Evolutionary conservation across 306 rosid species (phyloP), one percentile per base, ranked within the genome.

Genomic region (Fragaria nilgerrensis): DNA sequence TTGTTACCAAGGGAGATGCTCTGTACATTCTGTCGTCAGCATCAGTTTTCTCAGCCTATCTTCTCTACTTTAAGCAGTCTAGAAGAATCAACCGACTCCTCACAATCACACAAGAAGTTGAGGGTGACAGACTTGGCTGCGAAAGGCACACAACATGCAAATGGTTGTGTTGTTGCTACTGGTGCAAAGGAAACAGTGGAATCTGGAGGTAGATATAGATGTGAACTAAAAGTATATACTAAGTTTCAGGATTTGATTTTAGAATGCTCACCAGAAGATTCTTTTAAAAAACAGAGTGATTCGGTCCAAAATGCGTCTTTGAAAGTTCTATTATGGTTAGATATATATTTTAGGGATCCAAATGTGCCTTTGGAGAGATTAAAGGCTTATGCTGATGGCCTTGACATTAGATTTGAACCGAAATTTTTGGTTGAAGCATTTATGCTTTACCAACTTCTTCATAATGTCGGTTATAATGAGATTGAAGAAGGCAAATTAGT

Each of bases 1-100:
- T 84, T 89, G 66, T 82, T 87, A 48, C 99, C 99, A 71, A 87
- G 92, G 74, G 99, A 95, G 45, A 84, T 92, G 75, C 94, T 95
- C 19, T 79, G 85, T 84, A 86, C 79, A 67, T 86, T 92, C 80
- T 92, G 99, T 79, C 99, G 97, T 80, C 97, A 89, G 83, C 96
- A 92, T 73, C 92, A 87, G 44, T 85, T 90, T 78, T 82, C 86
- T 36, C 97, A 92, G 78, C 99, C 97, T 80, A 65, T 82, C 73
- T 82, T 92, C 79, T 85, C 87, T 59, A 3, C 78, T 55, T 39
- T 79, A 55, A 82, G 72, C 77, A 78, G 72, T 79, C 75, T 74
- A 49, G 77, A 85, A 78, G 77, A 77, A 77, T 73, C 76, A 43
- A 82, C 92, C n/a, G 82, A 82, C 77, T 77, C 90, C 61, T 77